Base-by-base conservation (phyloP, 2,329 filamentous ascomycete species). In the Diplodia corticola region DNA sequence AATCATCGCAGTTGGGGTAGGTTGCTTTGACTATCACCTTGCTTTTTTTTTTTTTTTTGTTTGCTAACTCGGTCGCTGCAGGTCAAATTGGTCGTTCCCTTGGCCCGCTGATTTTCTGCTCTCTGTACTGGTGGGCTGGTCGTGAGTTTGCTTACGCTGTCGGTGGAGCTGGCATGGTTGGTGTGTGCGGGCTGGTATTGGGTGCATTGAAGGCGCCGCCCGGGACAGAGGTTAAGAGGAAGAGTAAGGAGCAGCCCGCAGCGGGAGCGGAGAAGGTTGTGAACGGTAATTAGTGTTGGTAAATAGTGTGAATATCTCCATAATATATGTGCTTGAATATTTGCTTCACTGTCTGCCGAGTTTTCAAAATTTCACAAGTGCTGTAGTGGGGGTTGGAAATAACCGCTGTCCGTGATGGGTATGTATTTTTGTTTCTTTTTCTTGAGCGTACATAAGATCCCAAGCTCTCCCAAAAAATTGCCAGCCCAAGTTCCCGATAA, bases 111-210 rank as follows among this genome's bases (percentile, higher is more conserved):
- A 80, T 96, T 40, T 99, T 99, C 76, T 98, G 95, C 69, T 92
- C 92, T 57, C 83, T 99, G 65, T 99, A 99, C 80, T 99, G 95
- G 95, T 99, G 95, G 95, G 93, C 92, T 6, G 95, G 95, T 0
- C 84, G 95, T 54, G 90, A 96, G 74, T 84, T 88, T 12, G 95
- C 95, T 2, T 99, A 98, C 77, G 84, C 83, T 1, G 84, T 92
- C 72, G 95, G 95, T 4, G 91, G 92, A 0, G 83, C 86, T 13
- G 93, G 92, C 5, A 96, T 98, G 82, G 78, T 91, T 5, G 86
- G 83, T 1, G 93, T 98, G 12, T 85, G 86, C 51, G 84, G 83
- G 12, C 79, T 92, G 26, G 92, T 90, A 0, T 90, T 96, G 75
- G 84, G 86, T 22, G 86, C 85, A 0, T 78, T 97, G 69, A 91